A percentile compares a stretch with the other conserved stretches of the same genome.
phyloP scores from a whole-genome alignment of 371 early-diverging fungal species.

The Caulochytrium protostelioides region DNA sequence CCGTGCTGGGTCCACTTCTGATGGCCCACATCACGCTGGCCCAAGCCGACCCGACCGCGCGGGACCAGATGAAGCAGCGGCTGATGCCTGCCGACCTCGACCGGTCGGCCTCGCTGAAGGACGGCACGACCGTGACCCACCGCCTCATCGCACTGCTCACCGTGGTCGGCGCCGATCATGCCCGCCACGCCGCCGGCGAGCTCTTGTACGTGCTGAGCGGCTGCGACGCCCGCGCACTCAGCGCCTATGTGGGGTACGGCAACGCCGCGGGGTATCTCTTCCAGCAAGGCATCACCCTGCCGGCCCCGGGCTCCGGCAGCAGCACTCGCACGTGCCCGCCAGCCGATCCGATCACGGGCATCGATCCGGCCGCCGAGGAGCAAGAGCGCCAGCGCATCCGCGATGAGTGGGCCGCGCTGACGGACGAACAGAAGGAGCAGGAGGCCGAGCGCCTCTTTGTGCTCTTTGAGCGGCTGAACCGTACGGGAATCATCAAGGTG shows the following conservation, averaged over 20 bases:
- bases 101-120: no score
- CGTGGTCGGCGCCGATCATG: constrained; percentile 1
- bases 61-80: constrained; percentile 10
- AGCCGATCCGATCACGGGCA: no score
- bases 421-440: constrained; percentile 82
- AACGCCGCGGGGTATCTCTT: constrained; percentile 71
- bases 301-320: constrained; percentile 9
- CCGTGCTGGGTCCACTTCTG: constrained; percentile 40
- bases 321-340: constrained; percentile 2
- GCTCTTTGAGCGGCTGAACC: constrained; percentile 73
- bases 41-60: constrained; percentile 18
- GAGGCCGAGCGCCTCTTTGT: constrained; percentile 82
- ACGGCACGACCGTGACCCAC: no score
- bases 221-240: constrained; percentile 56
- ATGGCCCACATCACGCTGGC: constrained; percentile 31
- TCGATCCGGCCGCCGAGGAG: constrained; percentile 1
- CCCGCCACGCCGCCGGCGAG: constrained; percentile 33
- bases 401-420: constrained; percentile 47
- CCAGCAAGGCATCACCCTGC: constrained; percentile 8
- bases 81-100: constrained; percentile 39
- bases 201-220: constrained; percentile 49
- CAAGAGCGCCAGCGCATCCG: constrained; percentile 20
- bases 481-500: constrained; percentile 63
- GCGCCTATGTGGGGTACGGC: constrained; percentile 68
- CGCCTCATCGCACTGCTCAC: no score